These are phyloP conservation scores for Ustilago bromivora DNA, from an alignment of 1,284 basidiomycete genomes.

Conservation along the genomic window DNA sequence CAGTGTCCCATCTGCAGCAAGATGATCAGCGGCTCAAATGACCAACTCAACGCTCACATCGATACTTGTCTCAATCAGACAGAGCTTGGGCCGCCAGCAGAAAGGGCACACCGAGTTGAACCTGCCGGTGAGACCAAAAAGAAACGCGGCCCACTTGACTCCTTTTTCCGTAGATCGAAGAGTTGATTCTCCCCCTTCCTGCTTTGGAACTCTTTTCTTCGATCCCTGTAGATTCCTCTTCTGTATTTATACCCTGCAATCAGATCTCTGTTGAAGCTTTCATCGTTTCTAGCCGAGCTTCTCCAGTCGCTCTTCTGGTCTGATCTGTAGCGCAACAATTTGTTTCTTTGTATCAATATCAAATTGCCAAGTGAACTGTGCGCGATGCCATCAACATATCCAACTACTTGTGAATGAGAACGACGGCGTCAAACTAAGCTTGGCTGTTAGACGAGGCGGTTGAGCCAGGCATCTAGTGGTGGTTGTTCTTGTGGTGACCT, in stretches of 20 bases:
- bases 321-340: neutral
- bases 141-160: slow-evolving; percentile 44
- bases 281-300: neutral
- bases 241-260: slow-evolving; percentile 12
- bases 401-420: neutral
- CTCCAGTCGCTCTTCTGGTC: neutral
- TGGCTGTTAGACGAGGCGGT: neutral
- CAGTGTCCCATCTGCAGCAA: slow-evolving; percentile 45
- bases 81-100: neutral
- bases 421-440: neutral
- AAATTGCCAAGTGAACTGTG: slow-evolving; percentile 10
- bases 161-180: slow-evolving; percentile 29
- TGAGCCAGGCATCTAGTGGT: slow-evolving; percentile 42
- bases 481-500: slow-evolving; percentile 61
- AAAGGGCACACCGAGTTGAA: neutral
- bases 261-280: neutral
- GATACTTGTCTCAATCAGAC: slow-evolving; percentile 44
- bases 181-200: neutral
- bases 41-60: slow-evolving; percentile 52
- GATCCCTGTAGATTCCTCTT: neutral
- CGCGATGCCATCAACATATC: slow-evolving; percentile 1
- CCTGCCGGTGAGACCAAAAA: slow-evolving; percentile 3
- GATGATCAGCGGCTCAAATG: slow-evolving; percentile 32
- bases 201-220: neutral
- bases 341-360: slow-evolving; percentile 10